phyloP scores from a whole-genome alignment of 2,329 filamentous ascomycete species.

The Sarocladium strictum region DNA sequence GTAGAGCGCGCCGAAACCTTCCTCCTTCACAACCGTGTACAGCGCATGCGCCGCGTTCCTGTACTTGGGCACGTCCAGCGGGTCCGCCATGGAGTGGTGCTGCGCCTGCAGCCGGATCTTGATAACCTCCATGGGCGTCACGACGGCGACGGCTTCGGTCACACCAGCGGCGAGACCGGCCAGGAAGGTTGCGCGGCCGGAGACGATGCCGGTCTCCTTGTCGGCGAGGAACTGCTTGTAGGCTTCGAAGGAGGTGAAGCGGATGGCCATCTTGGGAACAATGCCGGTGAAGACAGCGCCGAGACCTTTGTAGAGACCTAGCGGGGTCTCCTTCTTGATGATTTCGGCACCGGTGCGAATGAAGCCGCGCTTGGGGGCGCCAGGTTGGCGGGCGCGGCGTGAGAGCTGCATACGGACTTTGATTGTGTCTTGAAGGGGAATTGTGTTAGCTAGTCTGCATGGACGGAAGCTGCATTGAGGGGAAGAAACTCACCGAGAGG shows the following conservation, averaged over 20 bases:
- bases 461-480: conserved; percentile 2
- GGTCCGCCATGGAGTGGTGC: conserved; percentile 96
- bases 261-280: conserved; percentile 98
- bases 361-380: conserved; percentile 83
- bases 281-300: conserved; percentile 95
- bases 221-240: conserved; percentile 83
- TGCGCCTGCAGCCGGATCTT: conserved; percentile 98
- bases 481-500: conserved; percentile 64
- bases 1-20: conserved; percentile 82
- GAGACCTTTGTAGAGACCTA: conserved; percentile 96
- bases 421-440: conserved; percentile 67
- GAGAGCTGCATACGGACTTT: conserved; percentile 99
- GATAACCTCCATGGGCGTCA: conserved; percentile 98
- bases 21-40: conserved; percentile 88
- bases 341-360: conserved; percentile 81
- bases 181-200: conserved; percentile 61
- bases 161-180: conserved; percentile 89
- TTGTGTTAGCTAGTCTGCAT: not conserved
- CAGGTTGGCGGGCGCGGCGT: conserved; percentile 72
- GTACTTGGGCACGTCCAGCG: conserved; percentile 93
- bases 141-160: conserved; percentile 92
- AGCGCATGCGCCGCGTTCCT: conserved; percentile 79
- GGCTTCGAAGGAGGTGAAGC: conserved; percentile 93
- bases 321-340: conserved; percentile 79
- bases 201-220: conserved; percentile 59